Percentiles rank a stretch among this genome's conserved stretches.
phyloP scores from a whole-genome alignment of 2,329 filamentous ascomycete species.

The Trichoderma simmonsii region DNA sequence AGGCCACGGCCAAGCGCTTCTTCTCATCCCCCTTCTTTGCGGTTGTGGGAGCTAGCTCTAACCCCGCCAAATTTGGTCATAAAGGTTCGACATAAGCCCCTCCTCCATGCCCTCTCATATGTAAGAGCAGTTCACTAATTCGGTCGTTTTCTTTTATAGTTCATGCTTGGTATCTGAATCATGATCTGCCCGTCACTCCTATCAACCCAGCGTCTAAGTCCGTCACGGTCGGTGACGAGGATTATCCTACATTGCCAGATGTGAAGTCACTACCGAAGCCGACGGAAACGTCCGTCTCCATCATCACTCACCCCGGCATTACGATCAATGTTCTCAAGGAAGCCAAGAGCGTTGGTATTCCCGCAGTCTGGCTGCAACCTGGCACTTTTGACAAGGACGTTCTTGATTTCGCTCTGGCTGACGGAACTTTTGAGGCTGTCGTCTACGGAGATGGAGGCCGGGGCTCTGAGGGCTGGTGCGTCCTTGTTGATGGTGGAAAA shows the following conservation, averaged over 20 bases:
- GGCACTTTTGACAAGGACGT: slow-evolving; percentile 80
- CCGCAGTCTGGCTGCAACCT: slow-evolving; percentile 84
- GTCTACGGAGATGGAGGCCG: slow-evolving; percentile 62
- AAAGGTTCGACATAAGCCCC: slow-evolving; percentile 56
- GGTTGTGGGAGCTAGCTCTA: slow-evolving; percentile 85
- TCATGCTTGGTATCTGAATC: slow-evolving; percentile 82
- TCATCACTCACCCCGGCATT: slow-evolving; percentile 81
- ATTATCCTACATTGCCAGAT: slow-evolving; percentile 62
- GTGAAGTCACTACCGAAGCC: slow-evolving; percentile 65
- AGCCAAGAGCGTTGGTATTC: slow-evolving; percentile 69
- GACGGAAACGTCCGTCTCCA: slow-evolving; percentile 68
- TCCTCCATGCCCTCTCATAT: not conserved
- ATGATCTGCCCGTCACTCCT: slow-evolving; percentile 73
- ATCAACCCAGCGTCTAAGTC: slow-evolving; percentile 71
- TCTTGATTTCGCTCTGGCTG: slow-evolving; percentile 61
- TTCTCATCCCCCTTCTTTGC: slow-evolving; percentile 78
- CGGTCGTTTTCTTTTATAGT: slow-evolving; percentile 49
- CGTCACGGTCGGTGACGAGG: slow-evolving; percentile 58
- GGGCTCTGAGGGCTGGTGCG: slow-evolving; percentile 78
- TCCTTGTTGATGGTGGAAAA: slow-evolving; percentile 76
- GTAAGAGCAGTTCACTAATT: not conserved
- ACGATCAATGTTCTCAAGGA: slow-evolving; percentile 73
- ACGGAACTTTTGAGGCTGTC: slow-evolving; percentile 64
- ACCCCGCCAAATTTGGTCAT: slow-evolving; percentile 82
- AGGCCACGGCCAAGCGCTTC: slow-evolving; percentile 71